Evolutionary conservation across 768 basidiomycete species (phyloP), one percentile per base, ranked within the genome.

Genomic region (Rhodocollybia butyracea): DNA sequence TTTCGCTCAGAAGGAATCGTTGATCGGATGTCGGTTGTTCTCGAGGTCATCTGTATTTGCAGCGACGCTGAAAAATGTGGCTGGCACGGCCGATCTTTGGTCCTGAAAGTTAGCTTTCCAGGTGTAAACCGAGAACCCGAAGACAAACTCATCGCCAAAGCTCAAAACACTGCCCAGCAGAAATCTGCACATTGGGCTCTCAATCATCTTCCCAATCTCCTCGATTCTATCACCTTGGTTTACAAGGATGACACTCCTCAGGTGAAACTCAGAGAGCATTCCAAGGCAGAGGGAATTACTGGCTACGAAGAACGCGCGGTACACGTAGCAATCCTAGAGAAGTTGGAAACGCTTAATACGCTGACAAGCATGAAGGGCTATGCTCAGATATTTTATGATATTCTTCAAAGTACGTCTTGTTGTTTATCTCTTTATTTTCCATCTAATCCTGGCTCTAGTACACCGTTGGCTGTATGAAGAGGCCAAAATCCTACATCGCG

Each of bases 401-500:
- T 47, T 32, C 19, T 47, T 12, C 46, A 47, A 47, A 47, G 46
- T 47, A 21, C 46, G 30, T n/a, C 46, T 24, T 6, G 2, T 2
- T 26, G 13, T 43, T 24, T 5, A 19, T 26, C 2, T 21, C 7
- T 12, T 43, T 2, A 2, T 19, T 43, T 26, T 24, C n/a, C 36
- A 12, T 27, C 12, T 4, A 26, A 13, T n/a, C 2, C 46, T 32
- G 17, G 17, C 36, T 40, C 17, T 43, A 60, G 59, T 34, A 17
- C 48, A 60, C 22, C 40, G 39, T 21, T 45, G 40, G 58, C 43
- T 54, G 8, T 55, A 54, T 30, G 45, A 60, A 24, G 13, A 48
- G 15, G 32, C 12, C 24, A 31, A 41, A 0, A 60, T 60, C 29
- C 50, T 57, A 12, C 60, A 61, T 54, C 59, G 56, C 24, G 60